phyloP scores from a whole-genome alignment of 495 filamentous ascomycete genomes.

The Penicillium desertorum region DNA sequence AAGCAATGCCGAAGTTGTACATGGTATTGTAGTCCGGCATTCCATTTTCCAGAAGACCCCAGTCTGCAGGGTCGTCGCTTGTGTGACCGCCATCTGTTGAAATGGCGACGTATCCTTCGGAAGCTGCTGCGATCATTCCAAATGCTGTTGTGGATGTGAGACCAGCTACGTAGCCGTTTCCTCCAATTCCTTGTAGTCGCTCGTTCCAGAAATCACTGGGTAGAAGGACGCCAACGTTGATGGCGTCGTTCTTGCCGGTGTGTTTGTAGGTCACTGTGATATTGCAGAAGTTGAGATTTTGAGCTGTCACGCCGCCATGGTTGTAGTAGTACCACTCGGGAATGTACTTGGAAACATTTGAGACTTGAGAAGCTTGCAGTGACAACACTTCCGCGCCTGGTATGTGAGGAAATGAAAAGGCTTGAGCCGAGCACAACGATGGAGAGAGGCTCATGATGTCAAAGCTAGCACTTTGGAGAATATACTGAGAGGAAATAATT shows the following conservation, averaged over 20 bases:
- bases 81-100: constrained; percentile 44
- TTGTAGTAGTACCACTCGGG: constrained; percentile 1
- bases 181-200: constrained; percentile 41
- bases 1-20: constrained; percentile 42
- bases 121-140: constrained; percentile 29
- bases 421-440: not conserved
- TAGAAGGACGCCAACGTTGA: constrained; percentile 38
- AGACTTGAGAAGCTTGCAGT: not conserved
- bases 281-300: constrained; percentile 39
- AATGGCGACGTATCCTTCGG: constrained; percentile 36
- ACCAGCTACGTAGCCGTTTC: constrained; percentile 38
- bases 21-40: constrained; percentile 26
- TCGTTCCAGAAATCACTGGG: constrained; percentile 43
- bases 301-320: not conserved
- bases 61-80: constrained; percentile 17
- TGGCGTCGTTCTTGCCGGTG: constrained; percentile 36
- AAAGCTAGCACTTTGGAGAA: not conserved
- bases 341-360: not conserved
- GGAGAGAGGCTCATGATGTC: not conserved
- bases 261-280: constrained; percentile 48
- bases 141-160: constrained; percentile 12
- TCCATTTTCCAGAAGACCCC: constrained; percentile 39
- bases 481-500: not conserved
- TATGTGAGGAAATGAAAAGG: not conserved
- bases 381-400: not conserved